Evolutionary conservation across 169 alveolate species (phyloP), one percentile per base, ranked within the genome.

Genomic region (Neospora caninum): DNA sequence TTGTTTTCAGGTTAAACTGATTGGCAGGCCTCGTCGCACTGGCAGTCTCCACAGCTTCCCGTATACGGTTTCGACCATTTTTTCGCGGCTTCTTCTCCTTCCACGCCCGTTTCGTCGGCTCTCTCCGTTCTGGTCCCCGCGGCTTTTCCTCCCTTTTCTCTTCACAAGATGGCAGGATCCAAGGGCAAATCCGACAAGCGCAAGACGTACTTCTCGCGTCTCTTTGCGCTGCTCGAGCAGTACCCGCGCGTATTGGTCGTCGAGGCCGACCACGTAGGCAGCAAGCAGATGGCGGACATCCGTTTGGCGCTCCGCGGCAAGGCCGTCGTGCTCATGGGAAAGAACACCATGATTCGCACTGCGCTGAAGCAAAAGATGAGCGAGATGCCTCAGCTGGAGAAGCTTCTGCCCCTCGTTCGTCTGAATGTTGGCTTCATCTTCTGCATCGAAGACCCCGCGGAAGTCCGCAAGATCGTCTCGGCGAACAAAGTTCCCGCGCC

Each of bases 381-480:
- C 83, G 97, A 97, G 86, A n/a, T 38, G 95, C 97, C 97, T 53
- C 97, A 97, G 94, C 96, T 98, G 54, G 99, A 98, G 91, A 96
- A 97, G 94, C 96, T 98, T 83, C 95, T 98, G 69, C 97, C 97
- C 27, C 96, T 97, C 83, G 97, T 99, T 88, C 98, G 98, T 95
- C 98, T 98, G 91, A 99, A 99, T 95, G 97, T 99, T 88, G 99
- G 99, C 70, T 97, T 99, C 96, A 98, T 99, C 93, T 99, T 99
- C 97, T 98, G 99, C 94, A 98, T 98, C 92, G 98, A 97, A 64
- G 99, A 98, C 96, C 98, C 99, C 45, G 96, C 98, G 88, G 99
- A 98, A 88, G 98, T 98, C 91, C 70, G 83, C 42, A 98, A 97
- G 53, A 96, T 98, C 54, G 97, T 99, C 73, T 97, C 97, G n/a